Percentiles rank a stretch among this genome's conserved stretches.
Conservation (phyloP, 2,329 filamentous ascomycete species). For the Beauveria pseudobassiana region DNA sequence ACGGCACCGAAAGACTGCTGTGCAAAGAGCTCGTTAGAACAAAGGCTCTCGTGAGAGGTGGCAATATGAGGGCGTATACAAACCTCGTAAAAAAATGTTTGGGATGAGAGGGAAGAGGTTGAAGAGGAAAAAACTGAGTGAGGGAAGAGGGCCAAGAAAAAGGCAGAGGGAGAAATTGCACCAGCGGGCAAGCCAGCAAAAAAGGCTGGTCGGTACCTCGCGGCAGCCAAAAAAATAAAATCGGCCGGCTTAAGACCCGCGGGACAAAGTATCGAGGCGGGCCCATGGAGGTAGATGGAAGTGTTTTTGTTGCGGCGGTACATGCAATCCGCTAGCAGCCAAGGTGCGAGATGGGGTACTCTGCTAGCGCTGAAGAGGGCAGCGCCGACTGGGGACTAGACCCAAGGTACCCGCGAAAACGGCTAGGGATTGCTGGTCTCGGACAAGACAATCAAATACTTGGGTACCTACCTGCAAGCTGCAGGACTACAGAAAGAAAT, state of each 20-base stretch:
- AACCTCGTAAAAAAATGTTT: background rate
- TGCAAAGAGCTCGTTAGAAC: slow-evolving; percentile 2
- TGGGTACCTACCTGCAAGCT: too few relatives aligned
- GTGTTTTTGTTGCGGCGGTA: background rate
- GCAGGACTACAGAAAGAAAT: too few relatives aligned
- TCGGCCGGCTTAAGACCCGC: slow-evolving; percentile 1
- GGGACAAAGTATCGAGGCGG: background rate
- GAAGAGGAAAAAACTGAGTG: background rate
- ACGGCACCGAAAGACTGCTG: slow-evolving; percentile 7
- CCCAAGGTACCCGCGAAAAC: background rate
- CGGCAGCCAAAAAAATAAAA: slow-evolving; percentile 4
- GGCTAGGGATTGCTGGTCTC: background rate
- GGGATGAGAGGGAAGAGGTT: slow-evolving; percentile 1
- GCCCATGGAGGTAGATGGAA: slow-evolving; percentile 2
- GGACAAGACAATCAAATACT: background rate
- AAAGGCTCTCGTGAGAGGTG: background rate
- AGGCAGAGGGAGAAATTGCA: slow-evolving; percentile 5
- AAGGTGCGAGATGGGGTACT: background rate
- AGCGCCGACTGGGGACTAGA: background rate
- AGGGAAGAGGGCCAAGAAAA: slow-evolving; percentile 8
- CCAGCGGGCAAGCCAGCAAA: background rate
- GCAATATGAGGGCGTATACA: background rate
- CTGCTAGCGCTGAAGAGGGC: slow-evolving; percentile 1
- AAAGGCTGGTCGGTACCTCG: slow-evolving; percentile 8
- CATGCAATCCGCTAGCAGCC: background rate